Percentiles rank a stretch among this genome's conserved stretches.
Conservation (phyloP, 352 stramenopile genomes). For the Pelagophyceae sp. region DNA sequence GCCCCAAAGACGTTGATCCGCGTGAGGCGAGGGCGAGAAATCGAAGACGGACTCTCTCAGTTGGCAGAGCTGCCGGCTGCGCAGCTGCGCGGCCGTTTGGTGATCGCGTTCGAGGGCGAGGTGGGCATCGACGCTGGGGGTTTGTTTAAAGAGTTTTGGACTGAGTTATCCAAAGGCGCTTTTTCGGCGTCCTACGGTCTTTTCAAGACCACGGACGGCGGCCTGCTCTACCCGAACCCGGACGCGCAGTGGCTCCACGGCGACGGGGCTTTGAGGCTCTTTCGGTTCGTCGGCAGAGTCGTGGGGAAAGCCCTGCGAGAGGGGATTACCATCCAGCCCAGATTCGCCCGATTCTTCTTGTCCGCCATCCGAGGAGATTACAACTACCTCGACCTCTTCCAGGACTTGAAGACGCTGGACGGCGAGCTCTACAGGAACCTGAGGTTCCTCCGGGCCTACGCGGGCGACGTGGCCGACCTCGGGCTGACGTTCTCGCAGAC, state of each 20-base stretch:
- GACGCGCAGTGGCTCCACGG: slow-evolving; percentile 46
- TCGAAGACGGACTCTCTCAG: slow-evolving; percentile 59
- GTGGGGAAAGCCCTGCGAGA: slow-evolving; percentile 87
- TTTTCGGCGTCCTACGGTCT: slow-evolving; percentile 85
- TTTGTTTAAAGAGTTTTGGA: slow-evolving; percentile 94
- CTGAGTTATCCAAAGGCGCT: slow-evolving; percentile 69
- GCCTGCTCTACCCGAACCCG: slow-evolving; percentile 86
- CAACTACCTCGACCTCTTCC: slow-evolving; percentile 74
- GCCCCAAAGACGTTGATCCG: slow-evolving; percentile 49
- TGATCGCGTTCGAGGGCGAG: slow-evolving; percentile 67
- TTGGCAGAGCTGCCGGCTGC: slow-evolving; percentile 51
- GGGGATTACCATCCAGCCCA: slow-evolving; percentile 84
- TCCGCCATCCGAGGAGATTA: slow-evolving; percentile 62
- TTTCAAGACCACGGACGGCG: slow-evolving; percentile 61
- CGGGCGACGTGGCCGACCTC: slow-evolving; percentile 76
- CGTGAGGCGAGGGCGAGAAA: slow-evolving; percentile 51
- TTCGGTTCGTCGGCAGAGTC: slow-evolving; percentile 85
- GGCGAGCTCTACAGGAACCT: slow-evolving; percentile 88
- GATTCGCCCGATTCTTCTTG: slow-evolving; percentile 92
- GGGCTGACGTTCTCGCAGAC: slow-evolving; percentile 70
- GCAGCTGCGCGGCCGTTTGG: slow-evolving; percentile 46
- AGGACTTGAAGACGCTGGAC: slow-evolving; percentile 83
- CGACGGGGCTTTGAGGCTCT: slow-evolving; percentile 46
- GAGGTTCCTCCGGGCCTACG: slow-evolving; percentile 88
- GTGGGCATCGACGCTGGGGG: slow-evolving; percentile 87